Evolutionary conservation across 768 basidiomycete genomes (phyloP).

Genomic region (Rhodotorula diobovata): DNA sequence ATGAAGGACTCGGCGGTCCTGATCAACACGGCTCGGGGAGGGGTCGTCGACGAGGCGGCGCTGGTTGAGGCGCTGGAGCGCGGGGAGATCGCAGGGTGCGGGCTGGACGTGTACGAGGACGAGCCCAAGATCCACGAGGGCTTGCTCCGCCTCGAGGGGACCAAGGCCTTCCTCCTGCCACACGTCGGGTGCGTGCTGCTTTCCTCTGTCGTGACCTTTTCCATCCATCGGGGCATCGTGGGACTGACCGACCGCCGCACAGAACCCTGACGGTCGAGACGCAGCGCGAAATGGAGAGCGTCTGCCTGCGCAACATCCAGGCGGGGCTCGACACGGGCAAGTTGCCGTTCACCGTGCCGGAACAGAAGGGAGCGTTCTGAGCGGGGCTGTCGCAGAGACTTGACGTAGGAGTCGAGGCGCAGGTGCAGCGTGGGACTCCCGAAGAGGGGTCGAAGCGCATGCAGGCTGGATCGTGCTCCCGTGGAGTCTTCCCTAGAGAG

Average conservation of each 20-base stretch:
- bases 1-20: slow-evolving; percentile 39
- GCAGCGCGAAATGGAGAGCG: slow-evolving; percentile 74
- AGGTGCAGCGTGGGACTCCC: no score
- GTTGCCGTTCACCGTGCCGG: slow-evolving; percentile 22
- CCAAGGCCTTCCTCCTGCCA: slow-evolving; percentile 67
- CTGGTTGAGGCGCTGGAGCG: slow-evolving; percentile 78
- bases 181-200: slow-evolving; percentile 63
- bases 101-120: slow-evolving; percentile 56
- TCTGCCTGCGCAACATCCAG: slow-evolving; percentile 70
- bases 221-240: no score
- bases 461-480: no score
- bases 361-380: slow-evolving; percentile 20
- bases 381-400: no score
- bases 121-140: slow-evolving; percentile 76
- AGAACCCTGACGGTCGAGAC: slow-evolving; percentile 72
- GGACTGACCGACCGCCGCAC: not conserved
- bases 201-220: not conserved
- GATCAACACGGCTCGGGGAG: slow-evolving; percentile 58
- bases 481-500: no score
- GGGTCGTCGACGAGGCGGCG: slow-evolving; percentile 80
- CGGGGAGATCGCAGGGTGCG: slow-evolving; percentile 50
- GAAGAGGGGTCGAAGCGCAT: no score
- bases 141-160: slow-evolving; percentile 63
- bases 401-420: no score
- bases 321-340: slow-evolving; percentile 24